Percentiles rank a stretch among this genome's conserved stretches.
Conservation (phyloP, 2,329 filamentous ascomycete species). For the Penicillium nordicum region DNA sequence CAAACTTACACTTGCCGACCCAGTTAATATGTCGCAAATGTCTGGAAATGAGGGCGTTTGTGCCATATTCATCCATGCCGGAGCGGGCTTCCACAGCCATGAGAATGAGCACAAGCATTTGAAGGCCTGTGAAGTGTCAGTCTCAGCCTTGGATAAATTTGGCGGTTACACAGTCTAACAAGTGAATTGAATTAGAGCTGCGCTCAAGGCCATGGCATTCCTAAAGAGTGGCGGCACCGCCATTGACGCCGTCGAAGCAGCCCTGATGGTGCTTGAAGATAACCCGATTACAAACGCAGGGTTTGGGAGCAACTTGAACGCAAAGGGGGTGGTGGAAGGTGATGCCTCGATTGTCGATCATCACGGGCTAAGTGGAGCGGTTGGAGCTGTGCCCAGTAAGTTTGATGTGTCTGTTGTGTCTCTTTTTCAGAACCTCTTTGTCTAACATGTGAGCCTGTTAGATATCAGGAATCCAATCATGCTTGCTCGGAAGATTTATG, state of each 20-base stretch:
- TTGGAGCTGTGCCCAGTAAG: conserved; percentile 85
- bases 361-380: conserved; percentile 84
- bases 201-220: conserved; percentile 76
- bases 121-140: conserved; percentile 82
- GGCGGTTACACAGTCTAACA: not conserved
- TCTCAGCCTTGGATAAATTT: conserved; percentile 15
- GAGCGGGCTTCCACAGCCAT: conserved; percentile 87
- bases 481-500: conserved; percentile 77
- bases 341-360: conserved; percentile 94
- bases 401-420: conserved; percentile 19
- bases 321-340: conserved; percentile 88
- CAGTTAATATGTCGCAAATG: conserved; percentile 31
- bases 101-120: conserved; percentile 84
- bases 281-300: conserved; percentile 95
- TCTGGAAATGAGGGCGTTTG: conserved; percentile 51
- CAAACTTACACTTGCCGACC: not conserved
- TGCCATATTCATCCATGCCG: conserved; percentile 92
- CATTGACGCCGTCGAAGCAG: conserved; percentile 83
- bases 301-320: conserved; percentile 89
- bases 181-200: conserved; percentile 58
- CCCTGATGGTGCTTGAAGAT: conserved; percentile 84
- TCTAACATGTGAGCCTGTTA: conserved; percentile 13
- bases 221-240: conserved; percentile 75
- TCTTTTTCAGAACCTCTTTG: not conserved
- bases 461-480: conserved; percentile 84